phyloP scores from a whole-genome alignment of 1,139 yeast species.

The Zhuliangozyma parablackwelliae region DNA sequence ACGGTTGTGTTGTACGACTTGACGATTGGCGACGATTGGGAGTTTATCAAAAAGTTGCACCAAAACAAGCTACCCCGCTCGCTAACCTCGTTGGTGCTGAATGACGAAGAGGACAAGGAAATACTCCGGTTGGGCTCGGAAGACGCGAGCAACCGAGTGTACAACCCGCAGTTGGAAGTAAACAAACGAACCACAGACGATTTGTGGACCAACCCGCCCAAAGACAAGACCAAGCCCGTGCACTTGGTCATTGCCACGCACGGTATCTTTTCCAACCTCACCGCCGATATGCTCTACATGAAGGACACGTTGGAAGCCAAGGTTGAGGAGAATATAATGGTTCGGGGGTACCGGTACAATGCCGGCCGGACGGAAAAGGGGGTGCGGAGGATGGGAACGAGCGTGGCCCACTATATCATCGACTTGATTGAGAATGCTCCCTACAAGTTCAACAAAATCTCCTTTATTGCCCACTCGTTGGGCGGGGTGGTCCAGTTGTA shows the following conservation, averaged over 20 bases:
- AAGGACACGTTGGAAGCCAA: slow-evolving; percentile 71
- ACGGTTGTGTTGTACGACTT: slow-evolving; percentile 69
- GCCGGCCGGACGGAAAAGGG: slow-evolving; percentile 90
- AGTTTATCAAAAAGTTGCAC: slow-evolving; percentile 28
- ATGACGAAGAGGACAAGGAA: not conserved
- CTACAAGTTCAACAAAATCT: slow-evolving; percentile 51
- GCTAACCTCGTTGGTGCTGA: slow-evolving; percentile 12
- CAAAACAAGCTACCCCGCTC: slow-evolving; percentile 16
- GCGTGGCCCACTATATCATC: slow-evolving; percentile 69
- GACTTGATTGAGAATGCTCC: slow-evolving; percentile 42
- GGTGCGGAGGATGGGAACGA: slow-evolving; percentile 71
- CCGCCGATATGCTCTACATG: slow-evolving; percentile 83
- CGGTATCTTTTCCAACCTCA: slow-evolving; percentile 85
- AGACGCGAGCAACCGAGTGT: slow-evolving; percentile 4
- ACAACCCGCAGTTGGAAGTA: slow-evolving; percentile 32
- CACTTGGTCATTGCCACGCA: slow-evolving; percentile 81
- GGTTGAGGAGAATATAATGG: slow-evolving; percentile 62
- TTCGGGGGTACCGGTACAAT: slow-evolving; percentile 78
- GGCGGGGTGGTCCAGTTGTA: slow-evolving; percentile 90
- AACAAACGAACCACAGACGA: slow-evolving; percentile 55
- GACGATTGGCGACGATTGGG: slow-evolving; percentile 44
- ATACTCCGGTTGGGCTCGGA: slow-evolving; percentile 2
- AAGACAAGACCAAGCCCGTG: slow-evolving; percentile 42
- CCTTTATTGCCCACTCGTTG: slow-evolving; percentile 87
- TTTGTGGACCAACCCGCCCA: slow-evolving; percentile 58